These are phyloP conservation scores for Ophiostoma quercus DNA, from an alignment of 2,329 filamentous ascomycete species.

Conservation along the genomic window DNA sequence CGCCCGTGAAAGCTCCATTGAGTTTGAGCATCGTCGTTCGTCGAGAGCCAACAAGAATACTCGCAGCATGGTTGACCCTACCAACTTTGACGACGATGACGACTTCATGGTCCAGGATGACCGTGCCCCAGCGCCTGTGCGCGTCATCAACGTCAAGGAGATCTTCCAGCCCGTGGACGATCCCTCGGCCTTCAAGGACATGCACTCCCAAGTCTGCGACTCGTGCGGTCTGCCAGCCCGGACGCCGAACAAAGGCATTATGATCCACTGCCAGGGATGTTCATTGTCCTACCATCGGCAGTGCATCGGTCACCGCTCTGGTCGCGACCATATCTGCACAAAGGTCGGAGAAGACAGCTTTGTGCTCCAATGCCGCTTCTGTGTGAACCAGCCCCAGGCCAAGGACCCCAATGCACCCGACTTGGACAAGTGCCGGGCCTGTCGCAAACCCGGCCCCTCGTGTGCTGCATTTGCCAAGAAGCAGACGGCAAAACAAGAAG, in stretches of 20 bases:
- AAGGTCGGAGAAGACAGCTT: slow-evolving; percentile 74
- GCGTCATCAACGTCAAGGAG: slow-evolving; percentile 64
- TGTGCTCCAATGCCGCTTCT: slow-evolving; percentile 84
- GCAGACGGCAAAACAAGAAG: slow-evolving; percentile 72
- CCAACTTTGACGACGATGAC: slow-evolving; percentile 55
- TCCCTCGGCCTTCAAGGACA: slow-evolving; percentile 58
- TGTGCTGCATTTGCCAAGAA: slow-evolving; percentile 69
- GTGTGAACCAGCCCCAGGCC: slow-evolving; percentile 62
- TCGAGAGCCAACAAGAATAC: slow-evolving; percentile 42
- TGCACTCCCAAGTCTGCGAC: slow-evolving; percentile 68
- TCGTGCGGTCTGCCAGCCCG: slow-evolving; percentile 57
- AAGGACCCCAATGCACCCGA: slow-evolving; percentile 67
- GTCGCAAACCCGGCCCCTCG: slow-evolving; percentile 59
- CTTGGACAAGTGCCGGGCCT: slow-evolving; percentile 66
- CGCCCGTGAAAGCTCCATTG: slow-evolving; percentile 38
- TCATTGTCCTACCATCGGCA: slow-evolving; percentile 74
- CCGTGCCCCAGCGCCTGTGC: slow-evolving; percentile 42
- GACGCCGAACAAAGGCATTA: slow-evolving; percentile 55
- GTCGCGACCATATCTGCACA: slow-evolving; percentile 81
- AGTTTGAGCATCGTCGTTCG: slow-evolving; percentile 51
- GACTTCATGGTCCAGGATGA: slow-evolving; percentile 47
- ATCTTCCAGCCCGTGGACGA: slow-evolving; percentile 60
- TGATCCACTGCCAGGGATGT: slow-evolving; percentile 90
- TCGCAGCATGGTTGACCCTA: slow-evolving; percentile 47
- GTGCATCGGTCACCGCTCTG: slow-evolving; percentile 69